Base-by-base conservation (phyloP, 495 filamentous ascomycete genomes). In the Daldinia decipiens region DNA sequence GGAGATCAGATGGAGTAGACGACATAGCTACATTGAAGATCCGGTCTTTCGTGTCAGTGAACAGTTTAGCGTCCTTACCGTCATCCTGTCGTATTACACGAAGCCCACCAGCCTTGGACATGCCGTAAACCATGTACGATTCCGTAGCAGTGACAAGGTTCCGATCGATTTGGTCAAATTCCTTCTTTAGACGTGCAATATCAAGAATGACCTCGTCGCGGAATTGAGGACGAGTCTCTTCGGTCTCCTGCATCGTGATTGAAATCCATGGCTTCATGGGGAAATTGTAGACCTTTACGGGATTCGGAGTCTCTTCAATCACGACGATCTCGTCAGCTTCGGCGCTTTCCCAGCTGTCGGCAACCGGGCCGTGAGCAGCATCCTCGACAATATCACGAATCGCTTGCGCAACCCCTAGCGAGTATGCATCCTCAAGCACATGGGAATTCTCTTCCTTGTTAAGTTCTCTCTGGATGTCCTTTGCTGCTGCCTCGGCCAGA, bases 161-260 rank as follows among this genome's bases (percentile, higher is more conserved):
- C 58, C 96, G 92, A 76, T 99, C 96, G 54, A 96, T 88, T 78
- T 98, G 96, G 78, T 99, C 96, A 72, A 98, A 98, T 6, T 95
- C 92, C 80, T 98, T 98, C 83, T 97, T 97, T 59, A 98, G 85
- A 43, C 93, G 89, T 40, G 95, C 94, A 78, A 99, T 94, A 69
- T 94, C 90, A 78, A 95, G 90, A 56, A 96, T 86, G 5, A 87
- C 82, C 72, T 94, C 91, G 56, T 91, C 87, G 19, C 87, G 88
- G 76, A 91, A 87, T 12, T 82, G 76, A n/a, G 84, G 77, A 19
- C 85, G 84, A 36, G 79, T 61, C 32, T 80, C 79, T n/a, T 82
- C 79, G 13, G 79, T 77, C 60, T 84, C 82, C 40, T 81, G 82
- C 53, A 85, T 74, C 29, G 73, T 80, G 78, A 99, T 94, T 21